Evolutionary conservation across 2,329 filamentous ascomycete species (phyloP), one percentile per base, ranked within the genome.

Genomic region (Penicillium sp.): DNA sequence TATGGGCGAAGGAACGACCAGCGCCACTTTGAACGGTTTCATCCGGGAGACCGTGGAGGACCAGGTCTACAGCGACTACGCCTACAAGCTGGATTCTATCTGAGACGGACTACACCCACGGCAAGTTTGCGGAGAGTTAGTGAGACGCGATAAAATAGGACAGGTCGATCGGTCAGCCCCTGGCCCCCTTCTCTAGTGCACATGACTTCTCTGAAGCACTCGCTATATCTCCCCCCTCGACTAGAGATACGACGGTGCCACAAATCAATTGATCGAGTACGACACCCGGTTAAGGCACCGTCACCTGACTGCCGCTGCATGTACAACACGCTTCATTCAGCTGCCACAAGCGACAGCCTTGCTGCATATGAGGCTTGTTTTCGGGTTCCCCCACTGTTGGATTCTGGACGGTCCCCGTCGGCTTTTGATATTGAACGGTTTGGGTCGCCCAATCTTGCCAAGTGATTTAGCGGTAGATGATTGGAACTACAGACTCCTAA

Each of bases 11-110:
- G 75, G 78, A 21, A 78, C 59, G 7, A 63, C 71, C 9, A 60
- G 65, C n/a, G 66, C 68, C 43, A 69, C 81, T 62, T 75, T 89
- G 70, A 82, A 80, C 66, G 76, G 78, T 21, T 87, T 89, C 68
- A 79, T 89, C 57, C 82, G 86, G 62, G 84, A 86, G 49, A 79
- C 81, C 15, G 76, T 89, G 69, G 81, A 86, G 65, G 76, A 79
- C 57, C 85, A 85, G 66, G 72, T 86, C 33, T 64, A 72, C 57
- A 63, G 65, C 25, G 72, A 75, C 43, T 75, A 76, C 52, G 60
- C 67, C 36, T 76, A 74, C 74, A 74, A 74, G 54, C 65, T 75
- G 38, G 68, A 72, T 41, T 68, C 70, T 31, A 66, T 65, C 46
- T 76, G 72, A 76, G 50, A 5, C 3, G 15, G 58, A 31, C 15